Percentiles rank a stretch among this genome's conserved stretches.
phyloP scores from a whole-genome alignment of 805 yeast species.

The Kazachstania kunashirensis region DNA sequence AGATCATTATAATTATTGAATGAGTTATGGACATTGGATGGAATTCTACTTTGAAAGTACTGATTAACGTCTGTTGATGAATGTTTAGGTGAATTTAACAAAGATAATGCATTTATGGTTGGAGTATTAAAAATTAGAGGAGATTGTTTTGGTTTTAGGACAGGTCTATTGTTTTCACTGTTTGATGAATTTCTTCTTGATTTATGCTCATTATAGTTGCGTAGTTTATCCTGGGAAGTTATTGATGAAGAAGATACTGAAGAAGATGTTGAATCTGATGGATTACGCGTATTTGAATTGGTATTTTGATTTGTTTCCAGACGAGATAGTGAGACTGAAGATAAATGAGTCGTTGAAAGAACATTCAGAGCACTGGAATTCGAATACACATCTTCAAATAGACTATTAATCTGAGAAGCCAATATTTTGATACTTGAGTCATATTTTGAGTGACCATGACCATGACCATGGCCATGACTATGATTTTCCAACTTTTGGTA shows the following conservation, averaged over 20 bases:
- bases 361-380: conserved; percentile 16
- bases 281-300: not conserved
- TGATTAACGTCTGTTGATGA: conserved; percentile 3
- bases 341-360: conserved; percentile 8
- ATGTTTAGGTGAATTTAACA: conserved; percentile 4
- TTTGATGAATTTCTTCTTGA: not conserved
- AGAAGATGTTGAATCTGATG: not conserved
- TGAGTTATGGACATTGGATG: not conserved
- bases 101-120: conserved; percentile 5
- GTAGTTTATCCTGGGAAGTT: not conserved
- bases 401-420: not conserved
- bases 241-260: conserved; percentile 2
- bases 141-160: not conserved
- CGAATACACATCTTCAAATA: conserved; percentile 22
- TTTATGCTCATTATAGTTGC: no score
- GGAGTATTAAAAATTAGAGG: conserved; percentile 2
- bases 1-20: not conserved
- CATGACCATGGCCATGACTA: no score
- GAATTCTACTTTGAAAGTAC: conserved; percentile 4
- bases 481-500: conserved; percentile 4
- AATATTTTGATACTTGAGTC: conserved; percentile 4
- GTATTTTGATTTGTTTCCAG: not conserved
- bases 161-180: not conserved
- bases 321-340: conserved; percentile 1
- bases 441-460: not conserved